Evolutionary conservation across 1,139 yeast genomes (phyloP).

Genomic region (Debaryomyces singareniensis): DNA sequence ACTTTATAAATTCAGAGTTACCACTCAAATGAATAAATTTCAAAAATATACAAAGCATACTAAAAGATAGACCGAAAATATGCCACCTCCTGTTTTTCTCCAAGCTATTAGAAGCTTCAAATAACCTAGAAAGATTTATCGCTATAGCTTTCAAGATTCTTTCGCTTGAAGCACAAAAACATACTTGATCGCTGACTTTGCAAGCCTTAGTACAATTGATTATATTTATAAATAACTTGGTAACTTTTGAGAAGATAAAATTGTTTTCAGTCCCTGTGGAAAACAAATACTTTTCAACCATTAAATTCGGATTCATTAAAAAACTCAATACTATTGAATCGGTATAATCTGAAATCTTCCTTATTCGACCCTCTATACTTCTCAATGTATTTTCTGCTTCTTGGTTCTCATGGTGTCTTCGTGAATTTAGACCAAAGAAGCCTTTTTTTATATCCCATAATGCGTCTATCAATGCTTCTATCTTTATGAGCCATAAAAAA

Average conservation of each 20-base stretch:
- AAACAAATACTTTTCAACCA: neutral
- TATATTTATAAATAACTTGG: neutral
- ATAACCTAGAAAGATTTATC: neutral
- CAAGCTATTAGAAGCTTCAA: neutral
- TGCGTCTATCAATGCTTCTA: neutral
- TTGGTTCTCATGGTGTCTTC: no score
- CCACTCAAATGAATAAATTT: conserved; percentile 20
- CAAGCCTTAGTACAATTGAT: neutral
- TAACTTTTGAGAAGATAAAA: neutral
- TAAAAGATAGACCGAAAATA: conserved; percentile 8
- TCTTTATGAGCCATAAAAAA: neutral
- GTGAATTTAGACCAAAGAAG: no score
- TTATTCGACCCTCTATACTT: neutral
- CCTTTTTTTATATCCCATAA: neutral
- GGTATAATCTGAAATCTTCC: neutral
- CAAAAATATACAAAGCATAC: conserved; percentile 15
- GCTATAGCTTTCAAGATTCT: neutral
- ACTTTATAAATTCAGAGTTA: conserved; percentile 11
- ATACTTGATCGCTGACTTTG: neutral
- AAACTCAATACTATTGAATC: neutral
- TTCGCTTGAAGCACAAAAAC: neutral
- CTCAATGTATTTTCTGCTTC: neutral
- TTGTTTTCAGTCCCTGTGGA: neutral
- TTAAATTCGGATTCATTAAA: neutral
- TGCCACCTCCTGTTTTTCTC: neutral